Evolutionary conservation across 2,329 filamentous ascomycete genomes (phyloP), one percentile per base, ranked within the genome.

Genomic region (Ophiostoma angusticollis): DNA sequence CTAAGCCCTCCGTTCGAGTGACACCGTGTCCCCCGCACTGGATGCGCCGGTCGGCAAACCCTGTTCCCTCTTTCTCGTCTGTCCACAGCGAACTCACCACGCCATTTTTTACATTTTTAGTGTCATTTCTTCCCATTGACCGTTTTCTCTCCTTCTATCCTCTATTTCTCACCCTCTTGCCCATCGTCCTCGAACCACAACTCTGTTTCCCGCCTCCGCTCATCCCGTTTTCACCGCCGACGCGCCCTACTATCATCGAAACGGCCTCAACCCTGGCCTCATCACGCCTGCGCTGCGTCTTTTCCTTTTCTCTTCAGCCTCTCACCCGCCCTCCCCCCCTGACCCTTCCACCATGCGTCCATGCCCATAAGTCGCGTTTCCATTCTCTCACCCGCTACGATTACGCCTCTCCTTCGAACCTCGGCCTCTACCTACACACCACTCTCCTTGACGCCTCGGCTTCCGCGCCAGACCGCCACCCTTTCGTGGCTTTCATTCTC

Each of bases 11-110:
- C 25, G 3, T 5, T 24, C 11, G 29, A 21, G 19, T 19, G 22
- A 25, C 34, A 39, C 41, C 29, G 41, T 43, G 41, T n/a, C n/a
- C 29, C 38, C 22, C 35, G 35, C 35, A 39, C 40, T 39, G 40
- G 27, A 31, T 35, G 27, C 27, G 13, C 11, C 31, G 6, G 18
- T 21, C 21, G 18, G 28, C n/a, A n/a, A 27, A 29, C 36, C 25
- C 4, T 25, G 7, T 31, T 29, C 14, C 31, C 32, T 18, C 21
- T 35, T 32, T 35, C 31, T 38, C 19, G n/a, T 27, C 27, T 38
- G 16, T 14, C 11, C 16, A 8, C 16, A 18, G 29, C 31, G 28
- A 35, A 35, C 41, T 27, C 9, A 19, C 29, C 14, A 23, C 35
- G 22, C 30, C 37, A 30, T 32, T 38, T 27, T 38, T 32, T 32